Base-by-base conservation (phyloP, 805 yeast species). In the Lachancea thermotolerans region DNA sequence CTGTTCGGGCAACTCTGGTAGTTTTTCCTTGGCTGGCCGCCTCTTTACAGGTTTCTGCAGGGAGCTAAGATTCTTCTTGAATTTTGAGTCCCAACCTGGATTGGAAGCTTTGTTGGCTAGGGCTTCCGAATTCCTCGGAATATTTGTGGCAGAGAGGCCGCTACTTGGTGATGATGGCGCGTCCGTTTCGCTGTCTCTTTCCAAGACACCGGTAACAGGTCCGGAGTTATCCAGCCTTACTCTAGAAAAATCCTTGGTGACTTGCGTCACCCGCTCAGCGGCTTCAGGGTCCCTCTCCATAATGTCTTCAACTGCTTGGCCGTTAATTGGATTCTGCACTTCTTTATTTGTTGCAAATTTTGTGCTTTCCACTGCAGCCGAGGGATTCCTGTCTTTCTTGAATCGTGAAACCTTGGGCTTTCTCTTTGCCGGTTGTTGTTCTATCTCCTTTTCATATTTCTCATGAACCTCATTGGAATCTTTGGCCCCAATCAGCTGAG, bases 401-500 rank as follows among this genome's bases (percentile, higher is more conserved):
- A 65, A 65, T 39, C 65, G 50, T 0, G 68, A 64, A 2, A 64
- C 55, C 41, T 60, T 57, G 2, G 39, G 49, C 18, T 51, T 56
- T 34, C 42, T 34, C 10, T 48, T 48, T 8, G 33, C 39, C 34
- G 45, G 39, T 10, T 35, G 37, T 7, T 45, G 49, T 1, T 39
- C 51, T 3, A 42, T 21, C 14, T 48, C 42, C 34, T 50, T 61
- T 6, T 56, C 59, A 44, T 64, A 65, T 11, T 58, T 39, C 15
- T 58, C 65, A 39, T 64, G 65, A 12, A 59, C 38, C 15, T 58
- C 65, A 39, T 61, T 62, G 2, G 65, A 50, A 10, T 52, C 57
- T 44, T 62, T 59, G 5, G 52, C 64, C 36, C 68, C 68, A 11
- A 62, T 47, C 46, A 64, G 44, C 17, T 53, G 49, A 6, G 63